Conservation (phyloP, 129 eudicot species). For the Centella asiatica region DNA sequence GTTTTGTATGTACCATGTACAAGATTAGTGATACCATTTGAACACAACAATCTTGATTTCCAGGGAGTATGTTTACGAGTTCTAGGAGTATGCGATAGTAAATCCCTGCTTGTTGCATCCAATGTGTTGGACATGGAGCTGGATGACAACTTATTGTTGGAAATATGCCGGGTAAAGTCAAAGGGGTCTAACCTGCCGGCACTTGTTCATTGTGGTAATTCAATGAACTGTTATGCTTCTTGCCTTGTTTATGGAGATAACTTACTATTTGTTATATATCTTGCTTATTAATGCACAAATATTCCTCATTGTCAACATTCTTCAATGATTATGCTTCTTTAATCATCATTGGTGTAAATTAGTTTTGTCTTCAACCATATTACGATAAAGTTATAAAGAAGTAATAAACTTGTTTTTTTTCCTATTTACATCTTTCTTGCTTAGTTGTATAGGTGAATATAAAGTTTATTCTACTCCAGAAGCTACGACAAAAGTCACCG, state of each 20-base stretch:
- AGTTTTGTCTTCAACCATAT: not conserved
- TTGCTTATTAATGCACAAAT: not conserved
- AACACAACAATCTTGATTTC: conserved; percentile 11
- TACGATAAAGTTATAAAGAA: not conserved
- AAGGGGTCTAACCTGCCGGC: conserved; percentile 43
- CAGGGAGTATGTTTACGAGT: conserved; percentile 81
- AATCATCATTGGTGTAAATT: not conserved
- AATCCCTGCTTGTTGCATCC: conserved; percentile 42
- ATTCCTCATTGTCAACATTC: not conserved
- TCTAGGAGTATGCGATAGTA: conserved; percentile 86
- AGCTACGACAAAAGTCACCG: conserved; percentile 31
- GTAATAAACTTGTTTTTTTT: not conserved
- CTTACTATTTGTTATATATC: not conserved
- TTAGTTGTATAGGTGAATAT: conserved; percentile 34
- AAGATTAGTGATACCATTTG: not conserved
- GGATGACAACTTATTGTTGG: conserved; percentile 48
- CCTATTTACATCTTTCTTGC: not conserved
- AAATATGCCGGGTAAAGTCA: conserved; percentile 52
- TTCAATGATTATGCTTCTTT: not conserved
- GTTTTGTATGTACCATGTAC: not conserved
- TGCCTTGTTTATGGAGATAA: not conserved
- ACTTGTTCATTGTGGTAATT: conserved; percentile 45
- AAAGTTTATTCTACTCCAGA: conserved; percentile 39
- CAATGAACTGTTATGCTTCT: not conserved
- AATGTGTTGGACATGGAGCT: conserved; percentile 56